Evolutionary conservation across 2,329 filamentous ascomycete species (phyloP), one percentile per base, ranked within the genome.

Genomic region (Cercospora sp.): DNA sequence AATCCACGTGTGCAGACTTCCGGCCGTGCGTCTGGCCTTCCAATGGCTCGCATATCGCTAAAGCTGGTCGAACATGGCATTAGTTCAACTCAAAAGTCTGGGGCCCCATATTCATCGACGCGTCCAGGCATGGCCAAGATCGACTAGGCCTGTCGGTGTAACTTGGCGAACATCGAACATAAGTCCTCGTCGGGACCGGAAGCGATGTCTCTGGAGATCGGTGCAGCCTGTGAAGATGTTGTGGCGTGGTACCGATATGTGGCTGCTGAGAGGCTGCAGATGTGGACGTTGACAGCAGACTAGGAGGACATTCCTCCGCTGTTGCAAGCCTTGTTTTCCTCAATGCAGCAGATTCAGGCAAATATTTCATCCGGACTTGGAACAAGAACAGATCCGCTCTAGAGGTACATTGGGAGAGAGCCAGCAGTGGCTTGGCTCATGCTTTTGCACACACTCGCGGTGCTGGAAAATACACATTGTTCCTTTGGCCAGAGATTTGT

Each of bases 91-190:
- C 28, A 16, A 31, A 62, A 62, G 12, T 62, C 60, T 28, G 60
- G 60, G 60, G 60, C 60, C 60, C 60, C 60, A 45, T 45, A 62
- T 42, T 62, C 60, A 30, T 62, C 42, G 18, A 36, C 13, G 28
- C 36, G 40, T 45, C 26, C 18, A 48, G 60, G 28, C 60, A n/a
- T 51, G 26, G 60, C 40, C 60, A 62, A 62, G 60, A 60, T 60
- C 20, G 30, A 62, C 60, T 18, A 51, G 16, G 12, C 9, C 16
- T 20, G 28, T 59, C 31, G 31, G 28, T n/a, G 30, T 36, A 31
- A 28, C 60, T 62, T 62, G 60, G 60, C 60, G 26, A 18, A n/a
- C 20, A 16, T 30, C 9, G 60, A 48, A 36, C 55, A 59, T 59
- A 36, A 36, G 10, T 59, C 55, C 28, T 18, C 3, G n/a, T 59